phyloP scores from a whole-genome alignment of 2,329 filamentous ascomycete genomes.

The Podosphaera leucotricha region DNA sequence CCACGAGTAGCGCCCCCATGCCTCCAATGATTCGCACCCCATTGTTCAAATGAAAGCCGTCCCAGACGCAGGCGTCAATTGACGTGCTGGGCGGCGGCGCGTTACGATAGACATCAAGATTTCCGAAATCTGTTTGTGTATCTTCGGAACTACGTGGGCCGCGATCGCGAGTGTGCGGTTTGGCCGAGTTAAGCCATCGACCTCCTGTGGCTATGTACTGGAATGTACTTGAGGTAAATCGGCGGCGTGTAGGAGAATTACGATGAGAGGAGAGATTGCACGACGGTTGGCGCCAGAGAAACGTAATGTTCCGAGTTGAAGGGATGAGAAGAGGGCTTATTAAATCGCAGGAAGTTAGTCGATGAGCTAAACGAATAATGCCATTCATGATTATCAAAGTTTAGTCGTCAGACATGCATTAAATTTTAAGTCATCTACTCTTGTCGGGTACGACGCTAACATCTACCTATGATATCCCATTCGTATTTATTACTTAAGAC shows the following conservation, averaged over 20 bases:
- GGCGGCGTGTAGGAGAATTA: too few species aligned
- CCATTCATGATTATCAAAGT: too few species aligned
- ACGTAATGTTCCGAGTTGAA: too few species aligned
- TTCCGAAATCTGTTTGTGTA: slow-evolving; percentile 45
- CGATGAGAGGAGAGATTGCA: too few species aligned
- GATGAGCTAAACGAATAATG: too few species aligned
- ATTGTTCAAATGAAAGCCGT: slow-evolving; percentile 74
- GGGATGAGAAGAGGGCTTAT: too few species aligned
- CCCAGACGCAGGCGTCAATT: slow-evolving; percentile 57
- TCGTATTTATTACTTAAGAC: neutral
- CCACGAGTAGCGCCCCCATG: slow-evolving; percentile 54
- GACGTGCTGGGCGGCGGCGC: slow-evolving; percentile 57
- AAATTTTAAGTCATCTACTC: too few species aligned
- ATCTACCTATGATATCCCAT: too few species aligned
- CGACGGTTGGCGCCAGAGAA: too few species aligned
- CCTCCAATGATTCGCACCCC: slow-evolving; percentile 47
- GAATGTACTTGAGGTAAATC: neutral
- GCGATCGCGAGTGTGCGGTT: slow-evolving; percentile 26
- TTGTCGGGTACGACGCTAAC: too few species aligned
- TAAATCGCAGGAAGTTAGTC: too few species aligned
- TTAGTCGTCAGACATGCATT: too few species aligned
- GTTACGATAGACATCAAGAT: slow-evolving; percentile 56
- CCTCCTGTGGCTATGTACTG: neutral
- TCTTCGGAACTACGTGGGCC: slow-evolving; percentile 35
- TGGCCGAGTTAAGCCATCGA: slow-evolving; percentile 1